Conservation (phyloP, 2,329 filamentous ascomycete genomes). For the Aspergillus floridensis region DNA sequence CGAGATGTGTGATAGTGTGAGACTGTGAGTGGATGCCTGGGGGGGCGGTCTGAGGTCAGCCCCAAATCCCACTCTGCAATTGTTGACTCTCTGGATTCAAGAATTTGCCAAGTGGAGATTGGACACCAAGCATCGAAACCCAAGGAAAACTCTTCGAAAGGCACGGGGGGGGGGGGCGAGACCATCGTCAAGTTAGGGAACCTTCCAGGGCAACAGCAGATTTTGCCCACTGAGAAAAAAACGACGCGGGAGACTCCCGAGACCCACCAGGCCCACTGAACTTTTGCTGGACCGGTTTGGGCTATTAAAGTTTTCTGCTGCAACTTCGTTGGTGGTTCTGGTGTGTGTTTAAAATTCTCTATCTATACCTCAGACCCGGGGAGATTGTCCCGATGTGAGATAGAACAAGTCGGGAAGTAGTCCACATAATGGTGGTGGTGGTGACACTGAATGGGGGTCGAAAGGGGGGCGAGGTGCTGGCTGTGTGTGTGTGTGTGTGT, state of each 20-base stretch:
- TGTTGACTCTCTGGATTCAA: background rate
- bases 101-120: constrained; percentile 3
- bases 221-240: constrained; percentile 7
- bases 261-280: constrained; percentile 15
- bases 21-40: constrained; percentile 6
- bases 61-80: background rate
- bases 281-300: background rate
- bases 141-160: constrained; percentile 15
- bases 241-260: constrained; percentile 10
- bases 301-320: constrained; percentile 8
- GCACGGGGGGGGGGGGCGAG: constrained; percentile 7
- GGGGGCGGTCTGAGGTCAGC: constrained; percentile 19
- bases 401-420: background rate
- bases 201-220: background rate
- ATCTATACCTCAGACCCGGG: background rate
- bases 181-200: background rate
- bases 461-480: no score
- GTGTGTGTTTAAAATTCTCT: constrained; percentile 5
- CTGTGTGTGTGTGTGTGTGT: no score
- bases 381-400: background rate
- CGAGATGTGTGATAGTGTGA: constrained; percentile 2
- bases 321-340: background rate
- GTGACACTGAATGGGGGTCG: background rate
- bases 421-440: background rate
- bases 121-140: background rate